These are phyloP conservation scores for Fusarium clavum DNA, from an alignment of 2,329 filamentous ascomycete genomes.

Conservation along the genomic window DNA sequence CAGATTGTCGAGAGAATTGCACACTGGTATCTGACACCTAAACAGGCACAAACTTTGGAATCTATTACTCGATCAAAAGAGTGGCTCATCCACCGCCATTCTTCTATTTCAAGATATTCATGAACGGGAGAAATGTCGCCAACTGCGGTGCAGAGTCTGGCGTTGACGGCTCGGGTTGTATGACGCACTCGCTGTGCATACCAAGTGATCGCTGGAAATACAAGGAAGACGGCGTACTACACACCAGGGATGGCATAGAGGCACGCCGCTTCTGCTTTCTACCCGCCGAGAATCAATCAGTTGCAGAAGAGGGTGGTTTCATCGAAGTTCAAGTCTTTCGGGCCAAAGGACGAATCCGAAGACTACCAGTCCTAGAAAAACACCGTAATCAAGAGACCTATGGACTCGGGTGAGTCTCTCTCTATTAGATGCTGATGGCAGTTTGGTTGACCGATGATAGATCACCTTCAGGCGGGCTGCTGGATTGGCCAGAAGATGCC, in stretches of 20 bases:
- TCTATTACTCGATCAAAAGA: constrained; percentile 60
- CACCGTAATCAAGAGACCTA: constrained; percentile 62
- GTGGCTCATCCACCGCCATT: constrained; percentile 52
- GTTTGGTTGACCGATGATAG: constrained; percentile 49
- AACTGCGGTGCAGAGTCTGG: constrained; percentile 63
- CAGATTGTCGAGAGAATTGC: too few species aligned
- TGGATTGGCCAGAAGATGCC: constrained; percentile 63
- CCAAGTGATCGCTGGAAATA: constrained; percentile 58
- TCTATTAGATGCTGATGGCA: not conserved
- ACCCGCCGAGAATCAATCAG: constrained; percentile 51
- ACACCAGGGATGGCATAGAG: constrained; percentile 58
- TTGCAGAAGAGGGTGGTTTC: constrained; percentile 65
- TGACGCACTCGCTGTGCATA: constrained; percentile 62
- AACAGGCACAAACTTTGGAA: constrained; percentile 63
- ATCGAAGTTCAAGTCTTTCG: constrained; percentile 67
- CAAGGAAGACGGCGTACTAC: constrained; percentile 50
- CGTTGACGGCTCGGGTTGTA: constrained; percentile 51
- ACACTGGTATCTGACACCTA: constrained; percentile 6
- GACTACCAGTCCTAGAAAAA: constrained; percentile 55
- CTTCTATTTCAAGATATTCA: constrained; percentile 66
- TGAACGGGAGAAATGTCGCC: constrained; percentile 65
- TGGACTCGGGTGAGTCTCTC: constrained; percentile 63
- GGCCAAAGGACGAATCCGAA: constrained; percentile 59
- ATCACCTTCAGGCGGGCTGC: constrained; percentile 63
- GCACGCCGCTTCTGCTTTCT: constrained; percentile 64